These are phyloP conservation scores for Jatropha multifida DNA, from an alignment of 441 rosid species.

Conservation along the genomic window DNA sequence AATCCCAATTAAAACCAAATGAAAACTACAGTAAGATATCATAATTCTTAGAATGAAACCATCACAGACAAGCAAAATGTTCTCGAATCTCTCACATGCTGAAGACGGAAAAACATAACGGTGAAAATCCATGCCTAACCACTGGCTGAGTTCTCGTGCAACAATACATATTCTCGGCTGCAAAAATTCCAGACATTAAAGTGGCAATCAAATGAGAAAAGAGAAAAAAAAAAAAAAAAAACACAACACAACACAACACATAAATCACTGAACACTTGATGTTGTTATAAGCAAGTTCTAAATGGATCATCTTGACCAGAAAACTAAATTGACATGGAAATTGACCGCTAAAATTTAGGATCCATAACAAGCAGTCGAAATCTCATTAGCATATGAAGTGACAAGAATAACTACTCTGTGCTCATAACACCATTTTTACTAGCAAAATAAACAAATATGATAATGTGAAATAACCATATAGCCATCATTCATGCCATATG, in stretches of 20 bases:
- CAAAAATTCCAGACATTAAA: constrained; percentile 22
- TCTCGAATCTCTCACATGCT: constrained; percentile 3
- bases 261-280: not conserved
- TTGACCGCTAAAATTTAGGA: not conserved
- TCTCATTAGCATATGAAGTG: not conserved
- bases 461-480: not conserved
- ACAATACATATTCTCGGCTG: constrained; percentile 89
- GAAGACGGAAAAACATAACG: constrained; percentile 8
- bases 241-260: no score
- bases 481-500: not conserved
- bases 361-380: not conserved
- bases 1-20: not conserved
- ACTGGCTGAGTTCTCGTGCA: constrained; percentile 76
- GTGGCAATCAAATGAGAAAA: not conserved
- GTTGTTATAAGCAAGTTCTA: not conserved
- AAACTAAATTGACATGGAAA: not conserved
- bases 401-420: not conserved
- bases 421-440: not conserved
- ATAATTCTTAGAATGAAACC: not conserved
- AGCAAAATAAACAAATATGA: not conserved
- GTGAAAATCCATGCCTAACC: constrained; percentile 24
- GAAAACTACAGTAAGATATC: not conserved
- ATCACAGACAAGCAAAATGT: not conserved
- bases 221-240: not conserved
- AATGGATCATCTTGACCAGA: not conserved